Base-by-base conservation (phyloP, 768 basidiomycete genomes). In the Cystofilobasidium ferigula region DNA sequence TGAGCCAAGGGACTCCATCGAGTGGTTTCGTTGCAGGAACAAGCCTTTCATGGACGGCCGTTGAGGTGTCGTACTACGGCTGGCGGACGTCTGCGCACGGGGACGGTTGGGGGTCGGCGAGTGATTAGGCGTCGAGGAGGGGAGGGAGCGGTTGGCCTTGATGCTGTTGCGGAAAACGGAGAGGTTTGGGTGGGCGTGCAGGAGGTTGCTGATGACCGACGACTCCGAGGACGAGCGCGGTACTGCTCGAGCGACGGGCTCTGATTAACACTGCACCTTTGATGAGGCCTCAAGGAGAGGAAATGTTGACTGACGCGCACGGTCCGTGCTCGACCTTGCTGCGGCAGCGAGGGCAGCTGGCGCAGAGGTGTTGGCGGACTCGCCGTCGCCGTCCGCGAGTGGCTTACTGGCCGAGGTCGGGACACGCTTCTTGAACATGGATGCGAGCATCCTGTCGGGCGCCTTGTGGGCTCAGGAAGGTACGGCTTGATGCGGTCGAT, bases 401-500 rank as follows among this genome's bases (percentile, higher is more conserved):
- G 8, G 40, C 38, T 47, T 36, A 40, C 8, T 20, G 4, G 51
- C 54, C 30, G 40, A 43, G 16, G 56, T 22, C 42, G 43, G 34
- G 13, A 28, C 40, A 24, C 47, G 22, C 57, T 64, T 64, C 57
- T 48, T 64, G 57, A 64, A 64, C 26, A 64, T 57, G 12, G 43
- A 48, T 1, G 63, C 57, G 40, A 64, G 57, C 63, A 64, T 64
- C 28, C 6, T 26, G 42, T 3, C 8, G n/a, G n/a, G n/a, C n/a
- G n/a, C n/a, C n/a, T n/a, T n/a, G n/a, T n/a, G n/a, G n/a, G n/a
- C n/a, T n/a, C n/a, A n/a, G n/a, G n/a, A n/a, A n/a, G n/a, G n/a
- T n/a, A 10, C 40, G 20, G 10, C 40, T 42, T 42, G 10, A 10
- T 42, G 40, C 40, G 40, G 10, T 42, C 40, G 10, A 10, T 42